Conservation (phyloP, 2,329 filamentous ascomycete genomes). For the Cytospora leucostoma region DNA sequence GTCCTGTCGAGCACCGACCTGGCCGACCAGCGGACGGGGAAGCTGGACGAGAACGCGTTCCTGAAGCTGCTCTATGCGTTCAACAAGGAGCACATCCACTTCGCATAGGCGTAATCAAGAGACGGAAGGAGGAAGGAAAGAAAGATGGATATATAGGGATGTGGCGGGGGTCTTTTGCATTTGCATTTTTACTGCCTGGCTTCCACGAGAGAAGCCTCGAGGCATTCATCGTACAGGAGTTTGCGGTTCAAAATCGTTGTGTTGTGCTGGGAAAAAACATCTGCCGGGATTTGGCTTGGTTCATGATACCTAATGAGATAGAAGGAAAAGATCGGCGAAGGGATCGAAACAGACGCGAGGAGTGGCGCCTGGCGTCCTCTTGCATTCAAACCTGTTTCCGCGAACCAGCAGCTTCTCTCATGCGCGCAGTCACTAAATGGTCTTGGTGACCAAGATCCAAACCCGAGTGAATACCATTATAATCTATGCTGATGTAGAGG, state of each 20-base stretch:
- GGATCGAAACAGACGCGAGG: neutral
- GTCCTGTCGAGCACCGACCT: conserved; percentile 82
- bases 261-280: neutral
- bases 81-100: conserved; percentile 92
- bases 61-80: conserved; percentile 78
- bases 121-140: neutral
- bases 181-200: neutral
- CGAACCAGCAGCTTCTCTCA: neutral
- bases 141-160: neutral
- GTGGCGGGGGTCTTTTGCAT: neutral
- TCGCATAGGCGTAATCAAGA: conserved; percentile 54
- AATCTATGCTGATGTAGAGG: no score
- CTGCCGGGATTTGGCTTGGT: conserved; percentile 1
- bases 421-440: neutral
- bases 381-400: neutral
- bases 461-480: no score
- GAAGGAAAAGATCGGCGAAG: neutral
- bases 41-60: conserved; percentile 93
- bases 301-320: conserved; percentile 23
- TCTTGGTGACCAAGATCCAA: no score
- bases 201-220: neutral
- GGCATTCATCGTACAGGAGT: conserved; percentile 23
- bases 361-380: neutral
- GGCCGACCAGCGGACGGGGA: conserved; percentile 76
- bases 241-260: conserved; percentile 14